A percentile compares a stretch with the other conserved stretches of the same genome.
These are phyloP conservation scores for Monilinia fructigena DNA, from an alignment of 2,329 filamentous ascomycete species.

Conservation along the genomic window DNA sequence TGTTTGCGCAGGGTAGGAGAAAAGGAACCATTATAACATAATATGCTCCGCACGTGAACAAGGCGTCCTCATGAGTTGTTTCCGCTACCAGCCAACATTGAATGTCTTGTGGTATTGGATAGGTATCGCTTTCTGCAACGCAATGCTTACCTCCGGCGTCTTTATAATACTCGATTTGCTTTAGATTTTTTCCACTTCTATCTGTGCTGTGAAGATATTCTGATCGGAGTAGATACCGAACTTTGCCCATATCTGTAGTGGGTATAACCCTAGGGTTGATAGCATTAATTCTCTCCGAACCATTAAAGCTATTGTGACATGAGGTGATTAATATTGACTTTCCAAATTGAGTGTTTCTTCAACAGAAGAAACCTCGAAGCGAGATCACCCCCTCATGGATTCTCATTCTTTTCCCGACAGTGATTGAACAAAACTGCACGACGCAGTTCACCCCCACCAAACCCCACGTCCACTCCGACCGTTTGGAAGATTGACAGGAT, in stretches of 20 bases:
- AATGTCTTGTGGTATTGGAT: neutral
- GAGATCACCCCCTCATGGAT: neutral
- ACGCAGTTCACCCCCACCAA: slow-evolving; percentile 12
- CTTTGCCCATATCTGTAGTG: neutral
- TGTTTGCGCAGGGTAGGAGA: neutral
- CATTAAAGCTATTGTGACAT: neutral
- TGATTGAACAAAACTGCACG: slow-evolving; percentile 6
- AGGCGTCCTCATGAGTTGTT: neutral
- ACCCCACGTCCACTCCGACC: slow-evolving; percentile 9
- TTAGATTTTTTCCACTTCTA: neutral
- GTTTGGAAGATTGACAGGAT: slow-evolving; percentile 1
- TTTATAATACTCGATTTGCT: neutral
- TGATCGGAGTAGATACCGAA: neutral
- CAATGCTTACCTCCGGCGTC: neutral
- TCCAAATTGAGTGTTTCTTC: neutral
- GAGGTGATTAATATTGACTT: neutral
- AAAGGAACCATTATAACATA: neutral
- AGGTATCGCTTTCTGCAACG: neutral
- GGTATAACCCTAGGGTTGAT: neutral
- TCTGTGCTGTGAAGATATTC: neutral
- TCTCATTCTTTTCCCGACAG: neutral
- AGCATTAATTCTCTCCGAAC: neutral
- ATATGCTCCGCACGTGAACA: neutral
- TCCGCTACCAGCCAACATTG: neutral
- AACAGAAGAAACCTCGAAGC: neutral